Evolutionary conservation across 441 rosid genomes (phyloP).

Genomic region (Erodium texanum): DNA sequence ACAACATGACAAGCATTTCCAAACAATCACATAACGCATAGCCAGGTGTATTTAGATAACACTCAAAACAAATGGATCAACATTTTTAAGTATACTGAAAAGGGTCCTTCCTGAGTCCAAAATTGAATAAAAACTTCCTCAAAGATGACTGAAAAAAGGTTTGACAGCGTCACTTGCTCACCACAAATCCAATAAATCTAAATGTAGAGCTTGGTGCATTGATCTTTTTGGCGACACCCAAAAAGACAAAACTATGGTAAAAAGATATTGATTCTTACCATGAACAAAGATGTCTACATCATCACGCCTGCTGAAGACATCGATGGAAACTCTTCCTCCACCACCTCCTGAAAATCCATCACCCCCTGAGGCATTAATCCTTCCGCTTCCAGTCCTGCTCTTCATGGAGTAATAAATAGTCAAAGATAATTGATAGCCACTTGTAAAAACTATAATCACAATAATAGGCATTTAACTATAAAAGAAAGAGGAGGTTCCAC

Average conservation of each 20-base stretch:
- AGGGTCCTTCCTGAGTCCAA: not conserved
- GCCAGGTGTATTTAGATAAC: not conserved
- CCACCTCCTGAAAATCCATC: slow-evolving; percentile 95
- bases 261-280: slow-evolving; percentile 37
- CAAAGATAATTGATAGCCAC: no score
- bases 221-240: not conserved
- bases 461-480: no score
- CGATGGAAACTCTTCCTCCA: slow-evolving; percentile 93
- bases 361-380: slow-evolving; percentile 93
- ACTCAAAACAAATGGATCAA: not conserved
- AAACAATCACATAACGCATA: slow-evolving; percentile 1
- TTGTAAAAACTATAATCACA: no score
- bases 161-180: not conserved
- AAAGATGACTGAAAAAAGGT: not conserved
- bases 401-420: slow-evolving; percentile 26
- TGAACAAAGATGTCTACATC: slow-evolving; percentile 82
- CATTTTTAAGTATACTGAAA: not conserved
- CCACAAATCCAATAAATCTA: not conserved
- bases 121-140: not conserved
- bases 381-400: slow-evolving; percentile 91
- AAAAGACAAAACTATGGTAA: not conserved
- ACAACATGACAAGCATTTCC: slow-evolving; percentile 11
- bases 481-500: no score
- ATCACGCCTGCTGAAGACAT: slow-evolving; percentile 92
- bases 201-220: not conserved